Evolutionary conservation across 192 early-diverging fungal species (phyloP).

Genomic region (Backusella australiensis): DNA sequence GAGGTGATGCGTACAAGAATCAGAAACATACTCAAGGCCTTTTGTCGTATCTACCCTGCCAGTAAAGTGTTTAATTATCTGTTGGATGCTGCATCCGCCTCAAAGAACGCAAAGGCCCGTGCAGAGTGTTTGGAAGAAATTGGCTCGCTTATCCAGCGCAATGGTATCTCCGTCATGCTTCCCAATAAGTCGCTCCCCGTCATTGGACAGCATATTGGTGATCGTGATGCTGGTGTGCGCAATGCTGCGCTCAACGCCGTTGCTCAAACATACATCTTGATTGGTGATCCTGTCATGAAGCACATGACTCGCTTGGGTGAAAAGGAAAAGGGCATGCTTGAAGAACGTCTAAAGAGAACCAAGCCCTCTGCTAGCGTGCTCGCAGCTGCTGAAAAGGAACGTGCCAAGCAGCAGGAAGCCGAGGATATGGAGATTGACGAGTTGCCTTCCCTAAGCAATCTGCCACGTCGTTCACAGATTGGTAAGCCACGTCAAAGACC

Average conservation of each 20-base stretch:
- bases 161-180: conserved; percentile 60
- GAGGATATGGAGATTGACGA: conserved; percentile 36
- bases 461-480: conserved; percentile 21
- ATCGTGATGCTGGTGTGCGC: conserved; percentile 80
- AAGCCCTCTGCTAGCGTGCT: conserved; percentile 44
- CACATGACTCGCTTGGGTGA: conserved; percentile 69
- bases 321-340: conserved; percentile 79
- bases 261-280: conserved; percentile 68
- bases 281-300: conserved; percentile 76
- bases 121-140: conserved; percentile 85
- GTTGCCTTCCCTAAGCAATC: conserved; percentile 11
- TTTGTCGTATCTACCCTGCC: conserved; percentile 75
- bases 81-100: conserved; percentile 65
- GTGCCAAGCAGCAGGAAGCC: conserved; percentile 25
- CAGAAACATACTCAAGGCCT: conserved; percentile 64
- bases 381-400: conserved; percentile 29
- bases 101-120: conserved; percentile 76
- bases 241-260: conserved; percentile 74
- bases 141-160: conserved; percentile 66
- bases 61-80: conserved; percentile 75
- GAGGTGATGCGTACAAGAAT: conserved; percentile 75
- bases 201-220: conserved; percentile 71
- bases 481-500: conserved; percentile 22
- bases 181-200: conserved; percentile 70
- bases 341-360: conserved; percentile 68